Evolutionary conservation across 1,284 basidiomycete genomes (phyloP), one percentile per base, ranked within the genome.

Genomic region (Marasmius tenuissimus): DNA sequence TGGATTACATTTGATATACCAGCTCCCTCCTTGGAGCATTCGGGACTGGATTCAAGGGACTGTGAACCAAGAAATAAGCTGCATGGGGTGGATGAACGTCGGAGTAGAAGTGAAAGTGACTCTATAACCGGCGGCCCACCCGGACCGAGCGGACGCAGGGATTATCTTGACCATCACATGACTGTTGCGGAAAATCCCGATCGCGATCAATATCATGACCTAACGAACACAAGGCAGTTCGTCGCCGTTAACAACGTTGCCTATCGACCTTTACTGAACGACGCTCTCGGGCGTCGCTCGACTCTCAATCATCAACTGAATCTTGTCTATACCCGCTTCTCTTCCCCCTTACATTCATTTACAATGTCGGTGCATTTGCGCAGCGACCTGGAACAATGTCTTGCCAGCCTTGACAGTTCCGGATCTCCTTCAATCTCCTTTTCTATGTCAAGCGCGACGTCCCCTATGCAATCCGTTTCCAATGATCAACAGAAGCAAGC

Each of bases 331-430:
- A 12, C n/a, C 40, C 11, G n/a, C 11, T 42, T 6, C n/a, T 42
- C 40, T 42, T 42, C 6, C 40, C 6, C 4, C 27, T 27, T 27
- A 27, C 27, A 27, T 27, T 27, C 27, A 27, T 27, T 27, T 27
- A 18, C 7, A 55, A 55, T 35, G 27, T 38, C 33, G 34, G 52
- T 61, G 60, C 18, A 38, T 35, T 12, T 51, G 14, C 45, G 33
- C 42, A 57, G 18, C 56, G 58, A 63, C n/a, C 33, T 57, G 42
- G 61, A 63, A 40, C 45, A n/a, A 38, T 57, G 61, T 60, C 53
- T 57, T 35, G 58, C 52, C 34, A 63, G 53, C 16, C 54, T 63
- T 18, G 61, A 63, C 58, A 50, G 33, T 20, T 27, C 27, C 27
- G 27, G 27, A 27, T 27, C 27, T 27, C 48, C 57, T 37, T 35